Base-by-base conservation (phyloP, 148 eudicot genomes). In the Vaccinium macrocarpon region DNA sequence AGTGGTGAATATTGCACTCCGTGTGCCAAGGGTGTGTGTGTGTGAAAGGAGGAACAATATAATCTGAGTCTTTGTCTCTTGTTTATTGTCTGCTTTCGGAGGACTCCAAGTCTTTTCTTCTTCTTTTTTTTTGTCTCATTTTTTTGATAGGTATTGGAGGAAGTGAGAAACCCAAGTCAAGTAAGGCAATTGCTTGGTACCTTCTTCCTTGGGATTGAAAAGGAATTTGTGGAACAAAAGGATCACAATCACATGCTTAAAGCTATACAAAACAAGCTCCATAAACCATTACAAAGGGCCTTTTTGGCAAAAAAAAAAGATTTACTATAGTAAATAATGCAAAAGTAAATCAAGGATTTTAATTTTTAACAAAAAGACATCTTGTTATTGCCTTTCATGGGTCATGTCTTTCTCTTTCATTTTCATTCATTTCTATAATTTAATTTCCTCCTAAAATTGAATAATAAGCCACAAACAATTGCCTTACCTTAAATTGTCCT, bases 141-240 rank as follows among this genome's bases (percentile, higher is more conserved):
- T 42, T 42, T 42, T 42, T 6, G 71, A 64, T 64, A 8, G 52
- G 10, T 1, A 18, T 50, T 61, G 29, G 19, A 83, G 42, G 51
- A 78, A n/a, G n/a, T n/a, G n/a, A n/a, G n/a, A n/a, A n/a, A 13
- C 46, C 62, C 62, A 8, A 32, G 86, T 79, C 78, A 78, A 84
- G 51, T n/a, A 29, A 79, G 80, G 86, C 59, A 56, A 9, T 80
- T 72, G 79, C 83, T 80, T 71, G 83, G 82, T 5, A 25, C 27
- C 83, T 80, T 72, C 83, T 57, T 84, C 77, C 38, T 35, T 0
- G 1, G 4, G 13, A 3, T 2, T 68, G 62, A 68, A 59, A 79
- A 73, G 11, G 14, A 2, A 16, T 21, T 21, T 38, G 42, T 3
- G 62, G 55, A 78, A 23, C 50, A 48, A 49, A 10, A 52, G 21